Conservation (phyloP, 306 rosid genomes). For the Argentina anserina region DNA sequence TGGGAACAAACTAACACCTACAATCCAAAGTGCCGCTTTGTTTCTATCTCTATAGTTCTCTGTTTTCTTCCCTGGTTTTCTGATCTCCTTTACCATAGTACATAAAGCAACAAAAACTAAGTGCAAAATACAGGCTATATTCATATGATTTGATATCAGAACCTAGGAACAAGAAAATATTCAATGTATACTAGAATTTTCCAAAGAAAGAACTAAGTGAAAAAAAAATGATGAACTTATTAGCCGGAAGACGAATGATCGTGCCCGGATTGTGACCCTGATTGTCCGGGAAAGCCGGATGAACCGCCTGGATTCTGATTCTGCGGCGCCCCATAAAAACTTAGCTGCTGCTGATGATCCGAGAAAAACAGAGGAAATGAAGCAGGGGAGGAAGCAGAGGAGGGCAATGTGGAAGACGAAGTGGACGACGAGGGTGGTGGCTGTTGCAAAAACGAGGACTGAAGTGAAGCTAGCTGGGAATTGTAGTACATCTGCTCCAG, state of each 20-base stretch:
- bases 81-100: not conserved
- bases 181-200: no score
- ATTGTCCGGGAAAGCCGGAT: slow-evolving; percentile 32
- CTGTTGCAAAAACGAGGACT: slow-evolving; percentile 26
- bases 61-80: not conserved
- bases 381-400: slow-evolving; percentile 51
- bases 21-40: slow-evolving; percentile 1
- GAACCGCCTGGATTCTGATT: slow-evolving; percentile 25
- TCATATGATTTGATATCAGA: not conserved
- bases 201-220: slow-evolving; percentile 11
- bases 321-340: slow-evolving; percentile 37
- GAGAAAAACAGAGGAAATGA: slow-evolving; percentile 64
- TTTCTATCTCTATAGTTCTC: not conserved
- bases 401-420: slow-evolving; percentile 25
- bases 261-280: slow-evolving; percentile 61
- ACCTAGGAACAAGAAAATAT: slow-evolving; percentile 9
- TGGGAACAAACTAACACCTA: not conserved
- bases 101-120: not conserved
- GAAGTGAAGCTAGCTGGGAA: slow-evolving; percentile 49
- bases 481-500: slow-evolving; percentile 55
- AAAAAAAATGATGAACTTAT: slow-evolving; percentile 15
- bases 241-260: slow-evolving; percentile 53
- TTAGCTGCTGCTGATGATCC: slow-evolving; percentile 41
- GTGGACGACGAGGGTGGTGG: slow-evolving; percentile 26
- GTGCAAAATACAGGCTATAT: slow-evolving; percentile 6